Base-by-base conservation (phyloP, 768 basidiomycete species). In the Leccinum disarticulatum region DNA sequence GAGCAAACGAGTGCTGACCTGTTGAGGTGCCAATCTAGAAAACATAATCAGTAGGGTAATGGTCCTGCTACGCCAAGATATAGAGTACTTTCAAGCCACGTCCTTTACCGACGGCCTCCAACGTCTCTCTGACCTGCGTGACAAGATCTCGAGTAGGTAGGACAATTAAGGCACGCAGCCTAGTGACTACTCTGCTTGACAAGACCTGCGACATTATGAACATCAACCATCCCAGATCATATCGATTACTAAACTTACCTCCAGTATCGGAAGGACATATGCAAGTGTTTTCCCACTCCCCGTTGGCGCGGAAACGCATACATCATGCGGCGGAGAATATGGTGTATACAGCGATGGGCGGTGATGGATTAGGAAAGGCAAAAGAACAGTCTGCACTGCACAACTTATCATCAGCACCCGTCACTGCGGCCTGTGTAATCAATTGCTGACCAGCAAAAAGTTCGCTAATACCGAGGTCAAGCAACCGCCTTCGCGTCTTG, bases 211-310 rank as follows among this genome's bases (percentile, higher is more conserved):
- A 25, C 19, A 51, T 25, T 38, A 38, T 17, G 11, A 33, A 43
- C 19, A 11, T 64, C 38, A 61, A 47, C n/a, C 51, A 36, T 22
- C 25, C 14, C 33, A 22, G 25, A 7, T 3, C 27, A 17, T 10
- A 28, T 31, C 14, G 25, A 31, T 43, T 1, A 36, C 25, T 41
- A 14, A 33, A 56, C 75, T 59, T 58, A 90, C 93, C 81, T 97
- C 93, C 31, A 97, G 80, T 56, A 98, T 90, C 1, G 97, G 97
- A 35, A 98, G 76, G 1, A 88, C 91, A 75, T 99, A 99, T n/a
- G 93, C 91, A 30, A 99, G 80, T 0, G 96, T 99, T 74, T 99
- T 99, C 0, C 97, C 97, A 65, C 95, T 97, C 25, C 97, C 97
- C 0, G 97, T 99, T 0, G 97, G 97, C 1, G 97, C 97, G 8